These are phyloP conservation scores for Amanita phalloides DNA, from an alignment of 768 basidiomycete species.

Conservation along the genomic window DNA sequence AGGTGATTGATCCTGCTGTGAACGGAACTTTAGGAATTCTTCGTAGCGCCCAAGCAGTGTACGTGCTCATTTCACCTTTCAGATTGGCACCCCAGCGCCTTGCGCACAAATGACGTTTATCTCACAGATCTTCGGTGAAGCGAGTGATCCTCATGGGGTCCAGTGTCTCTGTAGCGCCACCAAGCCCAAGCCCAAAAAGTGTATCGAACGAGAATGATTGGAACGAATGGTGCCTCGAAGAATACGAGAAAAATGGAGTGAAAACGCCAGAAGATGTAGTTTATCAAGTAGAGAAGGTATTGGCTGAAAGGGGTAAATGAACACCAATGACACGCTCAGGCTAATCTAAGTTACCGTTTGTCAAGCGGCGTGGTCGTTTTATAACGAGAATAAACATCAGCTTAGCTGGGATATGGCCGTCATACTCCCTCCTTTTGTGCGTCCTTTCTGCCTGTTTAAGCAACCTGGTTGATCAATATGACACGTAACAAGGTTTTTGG, in stretches of 20 bases:
- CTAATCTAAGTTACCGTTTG: neutral
- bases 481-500: neutral
- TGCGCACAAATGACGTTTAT: too few species aligned
- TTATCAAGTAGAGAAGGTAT: conserved; percentile 52
- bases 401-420: conserved; percentile 41
- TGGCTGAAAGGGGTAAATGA: conserved; percentile 45
- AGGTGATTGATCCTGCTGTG: conserved; percentile 31
- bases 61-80: conserved; percentile 21
- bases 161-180: conserved; percentile 31
- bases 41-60: conserved; percentile 25
- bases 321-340: neutral
- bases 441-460: conserved; percentile 3
- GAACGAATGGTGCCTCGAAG: conserved; percentile 39
- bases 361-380: conserved; percentile 33
- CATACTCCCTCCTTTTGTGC: conserved; percentile 46
- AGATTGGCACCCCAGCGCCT: neutral
- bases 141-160: conserved; percentile 66
- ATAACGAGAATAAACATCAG: conserved; percentile 28
- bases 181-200: conserved; percentile 7
- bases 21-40: neutral
- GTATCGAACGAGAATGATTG: conserved; percentile 44
- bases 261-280: conserved; percentile 25
- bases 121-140: conserved; percentile 30
- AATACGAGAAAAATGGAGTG: conserved; percentile 37
- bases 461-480: neutral